phyloP scores from a whole-genome alignment of 2,329 filamentous ascomycete genomes.

The Mycosphaerella sp. region DNA sequence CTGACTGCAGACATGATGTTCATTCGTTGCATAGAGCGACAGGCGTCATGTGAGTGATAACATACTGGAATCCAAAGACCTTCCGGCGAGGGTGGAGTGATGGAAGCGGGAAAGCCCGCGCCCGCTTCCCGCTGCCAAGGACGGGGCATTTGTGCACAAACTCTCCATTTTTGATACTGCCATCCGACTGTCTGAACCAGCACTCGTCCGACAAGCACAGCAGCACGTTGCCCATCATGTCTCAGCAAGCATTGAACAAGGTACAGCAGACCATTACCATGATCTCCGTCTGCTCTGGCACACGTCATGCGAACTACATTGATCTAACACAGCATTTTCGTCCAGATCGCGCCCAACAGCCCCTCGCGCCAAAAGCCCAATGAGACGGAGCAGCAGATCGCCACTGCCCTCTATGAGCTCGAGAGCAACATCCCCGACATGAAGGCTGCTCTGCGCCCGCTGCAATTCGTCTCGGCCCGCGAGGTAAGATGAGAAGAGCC shows the following conservation, averaged over 20 bases:
- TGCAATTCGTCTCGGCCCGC: slow-evolving; percentile 98
- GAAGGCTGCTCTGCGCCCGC: slow-evolving; percentile 88
- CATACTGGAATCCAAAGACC: too few relatives aligned
- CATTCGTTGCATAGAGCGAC: too few relatives aligned
- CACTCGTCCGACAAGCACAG: background rate
- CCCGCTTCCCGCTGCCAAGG: too few relatives aligned
- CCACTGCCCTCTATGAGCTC: slow-evolving; percentile 95
- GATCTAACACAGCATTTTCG: background rate
- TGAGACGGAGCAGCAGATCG: slow-evolving; percentile 96
- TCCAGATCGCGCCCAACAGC: slow-evolving; percentile 80
- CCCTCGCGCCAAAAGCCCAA: slow-evolving; percentile 91
- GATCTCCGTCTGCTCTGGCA: background rate
- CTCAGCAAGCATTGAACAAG: slow-evolving; percentile 80
- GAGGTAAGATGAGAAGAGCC: slow-evolving; percentile 68
- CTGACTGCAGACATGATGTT: too few relatives aligned
- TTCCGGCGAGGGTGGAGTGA: too few relatives aligned
- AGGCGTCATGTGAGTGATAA: too few relatives aligned
- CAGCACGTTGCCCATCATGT: slow-evolving; percentile 46
- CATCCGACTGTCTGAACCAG: too few relatives aligned
- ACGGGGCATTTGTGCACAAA: too few relatives aligned
- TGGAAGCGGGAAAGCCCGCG: too few relatives aligned
- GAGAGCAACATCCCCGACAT: slow-evolving; percentile 99
- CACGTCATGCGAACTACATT: background rate
- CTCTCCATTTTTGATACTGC: too few relatives aligned
- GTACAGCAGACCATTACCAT: background rate